Evolutionary conservation across 495 filamentous ascomycete genomes (phyloP).

Genomic region (Xylaria bambusicola): DNA sequence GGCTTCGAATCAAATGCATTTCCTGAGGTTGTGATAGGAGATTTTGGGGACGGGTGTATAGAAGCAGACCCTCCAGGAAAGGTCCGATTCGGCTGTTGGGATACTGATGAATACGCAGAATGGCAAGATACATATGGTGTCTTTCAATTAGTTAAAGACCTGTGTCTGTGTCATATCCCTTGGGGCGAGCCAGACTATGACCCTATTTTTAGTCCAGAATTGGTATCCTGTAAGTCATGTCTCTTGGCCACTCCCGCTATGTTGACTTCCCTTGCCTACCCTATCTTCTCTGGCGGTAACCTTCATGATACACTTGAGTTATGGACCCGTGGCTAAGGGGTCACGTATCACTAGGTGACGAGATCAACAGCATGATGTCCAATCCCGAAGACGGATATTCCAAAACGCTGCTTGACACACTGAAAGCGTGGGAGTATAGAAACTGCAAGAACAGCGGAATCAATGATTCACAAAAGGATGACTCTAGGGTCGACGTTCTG

Average conservation of each 20-base stretch:
- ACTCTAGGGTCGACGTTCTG: background rate
- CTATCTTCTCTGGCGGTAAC: no score
- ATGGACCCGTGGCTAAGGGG: background rate
- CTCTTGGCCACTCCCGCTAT: no score
- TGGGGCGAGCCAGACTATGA: no score
- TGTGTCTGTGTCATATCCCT: background rate
- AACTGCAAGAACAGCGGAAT: background rate
- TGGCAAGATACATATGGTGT: constrained; percentile 12
- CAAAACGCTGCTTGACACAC: background rate
- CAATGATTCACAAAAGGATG: background rate
- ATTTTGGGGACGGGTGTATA: background rate
- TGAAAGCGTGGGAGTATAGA: background rate
- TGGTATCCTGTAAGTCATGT: no score
- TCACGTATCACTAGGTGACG: background rate
- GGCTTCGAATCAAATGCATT: constrained; percentile 11
- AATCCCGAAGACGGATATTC: background rate
- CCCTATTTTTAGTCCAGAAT: no score
- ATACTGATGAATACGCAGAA: background rate
- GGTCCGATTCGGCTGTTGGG: background rate
- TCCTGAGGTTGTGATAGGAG: constrained; percentile 10
- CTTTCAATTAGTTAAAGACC: background rate
- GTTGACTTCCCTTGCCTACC: no score
- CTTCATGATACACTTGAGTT: background rate
- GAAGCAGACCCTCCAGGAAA: background rate
- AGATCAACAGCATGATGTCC: background rate